Conservation (phyloP, 2,329 filamentous ascomycete genomes). For the Stemphylium lycopersici region DNA sequence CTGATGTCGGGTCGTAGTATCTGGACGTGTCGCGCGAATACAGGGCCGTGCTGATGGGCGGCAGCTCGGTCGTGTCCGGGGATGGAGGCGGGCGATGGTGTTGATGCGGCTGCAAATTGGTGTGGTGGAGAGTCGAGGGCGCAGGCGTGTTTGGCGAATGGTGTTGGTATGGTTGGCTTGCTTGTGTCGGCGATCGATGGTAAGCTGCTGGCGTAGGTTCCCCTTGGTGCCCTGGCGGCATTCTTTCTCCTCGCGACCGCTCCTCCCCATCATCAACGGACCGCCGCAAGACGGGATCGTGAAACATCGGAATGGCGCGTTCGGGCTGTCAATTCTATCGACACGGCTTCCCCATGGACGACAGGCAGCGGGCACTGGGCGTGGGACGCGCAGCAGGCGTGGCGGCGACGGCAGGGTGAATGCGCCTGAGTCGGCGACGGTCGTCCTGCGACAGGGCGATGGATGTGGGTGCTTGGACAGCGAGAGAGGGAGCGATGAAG, state of each 20-base stretch:
- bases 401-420: conserved; percentile 14
- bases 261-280: conserved; percentile 40
- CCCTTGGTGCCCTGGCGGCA: conserved; percentile 44
- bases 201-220: conserved; percentile 42
- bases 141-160: conserved; percentile 43
- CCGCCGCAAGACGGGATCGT: conserved; percentile 37
- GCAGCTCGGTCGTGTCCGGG: conserved; percentile 49
- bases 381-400: conserved; percentile 9
- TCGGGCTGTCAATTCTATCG: conserved; percentile 1
- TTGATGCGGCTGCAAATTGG: conserved; percentile 37
- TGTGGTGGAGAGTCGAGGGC: conserved; percentile 37
- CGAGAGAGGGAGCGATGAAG: conserved; percentile 12
- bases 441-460: conserved; percentile 16
- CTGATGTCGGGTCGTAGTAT: conserved; percentile 59
- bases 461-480: conserved; percentile 12
- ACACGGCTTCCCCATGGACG: conserved; percentile 21
- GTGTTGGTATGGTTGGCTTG: conserved; percentile 46
- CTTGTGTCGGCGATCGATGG: conserved; percentile 46
- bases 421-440: conserved; percentile 25
- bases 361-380: conserved; percentile 9
- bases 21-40: conserved; percentile 51
- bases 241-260: conserved; percentile 40
- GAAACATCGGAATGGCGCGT: conserved; percentile 34
- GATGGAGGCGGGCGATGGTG: conserved; percentile 25
- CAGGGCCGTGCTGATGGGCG: conserved; percentile 48